phyloP scores from a whole-genome alignment of 2,329 filamentous ascomycete genomes.

The Colletotrichum shisoi region DNA sequence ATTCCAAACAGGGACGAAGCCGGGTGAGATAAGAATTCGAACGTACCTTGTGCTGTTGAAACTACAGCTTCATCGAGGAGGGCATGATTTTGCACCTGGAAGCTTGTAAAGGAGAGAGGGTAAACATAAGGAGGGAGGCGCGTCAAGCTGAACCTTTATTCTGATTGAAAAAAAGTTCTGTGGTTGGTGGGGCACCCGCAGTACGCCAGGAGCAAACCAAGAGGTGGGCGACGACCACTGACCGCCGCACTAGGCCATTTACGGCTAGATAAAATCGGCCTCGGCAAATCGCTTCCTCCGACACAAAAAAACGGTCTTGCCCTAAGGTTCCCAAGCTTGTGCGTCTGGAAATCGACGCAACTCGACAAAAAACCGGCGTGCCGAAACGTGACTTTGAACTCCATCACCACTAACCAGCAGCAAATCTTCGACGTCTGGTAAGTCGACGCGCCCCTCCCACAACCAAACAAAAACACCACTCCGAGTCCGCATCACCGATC shows the following conservation, averaged over 20 bases:
- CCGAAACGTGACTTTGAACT: conserved; percentile 28
- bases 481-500: conserved; percentile 41
- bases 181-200: conserved; percentile 23
- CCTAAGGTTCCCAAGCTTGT: conserved; percentile 17
- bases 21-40: conserved; percentile 15
- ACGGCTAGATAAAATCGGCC: conserved; percentile 3
- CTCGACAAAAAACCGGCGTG: conserved; percentile 18
- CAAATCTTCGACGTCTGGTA: conserved; percentile 40
- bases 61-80: neutral
- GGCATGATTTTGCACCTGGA: conserved; percentile 11
- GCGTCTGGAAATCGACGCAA: conserved; percentile 14
- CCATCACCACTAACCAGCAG: conserved; percentile 38
- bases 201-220: neutral
- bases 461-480: conserved; percentile 38
- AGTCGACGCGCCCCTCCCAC: conserved; percentile 39
- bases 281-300: conserved; percentile 29
- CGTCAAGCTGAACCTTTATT: conserved; percentile 8
- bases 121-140: neutral
- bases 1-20: conserved; percentile 53
- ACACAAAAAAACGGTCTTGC: conserved; percentile 3
- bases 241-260: conserved; percentile 17
- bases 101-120: conserved; percentile 12
- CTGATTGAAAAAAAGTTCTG: conserved; percentile 25
- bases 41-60: conserved; percentile 41
- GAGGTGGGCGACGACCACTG: conserved; percentile 6